Base-by-base conservation (phyloP, 202 grass and related monocot genomes). In the Carex arenaria region DNA sequence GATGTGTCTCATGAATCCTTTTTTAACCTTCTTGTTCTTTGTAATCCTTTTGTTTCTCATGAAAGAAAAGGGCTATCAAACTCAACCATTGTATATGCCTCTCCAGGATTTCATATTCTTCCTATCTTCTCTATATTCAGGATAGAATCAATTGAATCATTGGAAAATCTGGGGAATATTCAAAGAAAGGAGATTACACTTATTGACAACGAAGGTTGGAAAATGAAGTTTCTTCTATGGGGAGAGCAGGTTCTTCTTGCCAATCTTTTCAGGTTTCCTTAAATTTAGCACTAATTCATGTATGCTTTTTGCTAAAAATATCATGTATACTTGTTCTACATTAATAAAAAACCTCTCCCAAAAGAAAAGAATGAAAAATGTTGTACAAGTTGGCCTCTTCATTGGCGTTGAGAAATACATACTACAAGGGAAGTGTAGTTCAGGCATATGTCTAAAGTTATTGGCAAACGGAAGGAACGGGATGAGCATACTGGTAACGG, bases 211-310 rank as follows among this genome's bases (percentile, higher is more conserved):
- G 89, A 91, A 83, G 92, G 74, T 82, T 82, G 18, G 54, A 93
- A 86, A 31, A 93, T 98, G 61, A 93, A 91, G 63, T 95, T 98
- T 90, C 83, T 98, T 86, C 87, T 98, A 81, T 98, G 95, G 95
- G 95, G 92, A 75, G 95, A 98, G 67, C 95, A 98, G 83, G 57
- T 91, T 93, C 86, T 81, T 55, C 92, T 98, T 91, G 90, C 95
- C 82, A 98, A 94, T 90, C 86, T 98, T 87, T 90, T 94, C 84
- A 98, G 95, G 95, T 98, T 61, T 42, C 83, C 59, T 80, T 79
- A 34, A 54, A 78, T 66, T 64, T 85, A 74, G 20, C 62, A 72
- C 56, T 84, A 81, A 38, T 67, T 82, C 22, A 30, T 65, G 43
- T 67, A 36, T 53, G 47, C 6, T 75, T 55, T 73, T 53, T 73